Conservation (phyloP, 2,329 filamentous ascomycete genomes). For the Cladosporium oxysporum region DNA sequence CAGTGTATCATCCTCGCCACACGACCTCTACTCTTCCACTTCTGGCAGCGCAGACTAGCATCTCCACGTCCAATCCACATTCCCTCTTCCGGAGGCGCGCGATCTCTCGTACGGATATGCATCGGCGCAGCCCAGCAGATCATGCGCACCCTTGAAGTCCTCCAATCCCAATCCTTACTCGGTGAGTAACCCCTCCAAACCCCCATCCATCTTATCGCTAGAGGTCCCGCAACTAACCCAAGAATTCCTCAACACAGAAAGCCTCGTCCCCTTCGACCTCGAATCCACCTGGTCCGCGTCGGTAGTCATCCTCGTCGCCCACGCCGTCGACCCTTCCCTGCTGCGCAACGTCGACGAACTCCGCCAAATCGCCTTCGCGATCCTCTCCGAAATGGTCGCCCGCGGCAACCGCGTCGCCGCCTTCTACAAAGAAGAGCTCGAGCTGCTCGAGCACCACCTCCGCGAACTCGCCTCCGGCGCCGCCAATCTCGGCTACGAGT, state of each 20-base stretch:
- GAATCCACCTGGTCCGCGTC: constrained; percentile 29
- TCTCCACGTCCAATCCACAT: constrained; percentile 18
- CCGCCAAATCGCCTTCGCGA: constrained; percentile 19
- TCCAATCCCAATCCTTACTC: constrained; percentile 21
- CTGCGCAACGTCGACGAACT: constrained; percentile 24
- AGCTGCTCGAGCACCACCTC: constrained; percentile 23
- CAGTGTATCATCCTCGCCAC: constrained; percentile 22
- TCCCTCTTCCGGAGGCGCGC: constrained; percentile 17
- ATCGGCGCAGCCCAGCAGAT: constrained; percentile 22
- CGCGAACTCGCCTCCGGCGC: constrained; percentile 4
- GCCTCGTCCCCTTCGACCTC: constrained; percentile 30
- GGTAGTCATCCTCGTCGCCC: constrained; percentile 25
- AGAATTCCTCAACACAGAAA: constrained; percentile 22
- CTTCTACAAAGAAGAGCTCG: constrained; percentile 25
- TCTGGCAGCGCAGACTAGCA: constrained; percentile 27
- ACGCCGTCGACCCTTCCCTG: constrained; percentile 26
- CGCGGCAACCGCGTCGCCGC: constrained; percentile 27
- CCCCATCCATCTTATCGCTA: not conserved
- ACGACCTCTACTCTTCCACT: constrained; percentile 43
- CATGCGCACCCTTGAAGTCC: constrained; percentile 19
- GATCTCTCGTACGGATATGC: constrained; percentile 22
- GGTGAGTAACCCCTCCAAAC: not conserved
- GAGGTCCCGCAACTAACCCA: too few relatives aligned
- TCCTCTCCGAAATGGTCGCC: constrained; percentile 28
- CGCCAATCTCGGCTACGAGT: constrained; percentile 1